Conservation (phyloP, 495 filamentous ascomycete species). For the Stereocaulon alpinum region DNA sequence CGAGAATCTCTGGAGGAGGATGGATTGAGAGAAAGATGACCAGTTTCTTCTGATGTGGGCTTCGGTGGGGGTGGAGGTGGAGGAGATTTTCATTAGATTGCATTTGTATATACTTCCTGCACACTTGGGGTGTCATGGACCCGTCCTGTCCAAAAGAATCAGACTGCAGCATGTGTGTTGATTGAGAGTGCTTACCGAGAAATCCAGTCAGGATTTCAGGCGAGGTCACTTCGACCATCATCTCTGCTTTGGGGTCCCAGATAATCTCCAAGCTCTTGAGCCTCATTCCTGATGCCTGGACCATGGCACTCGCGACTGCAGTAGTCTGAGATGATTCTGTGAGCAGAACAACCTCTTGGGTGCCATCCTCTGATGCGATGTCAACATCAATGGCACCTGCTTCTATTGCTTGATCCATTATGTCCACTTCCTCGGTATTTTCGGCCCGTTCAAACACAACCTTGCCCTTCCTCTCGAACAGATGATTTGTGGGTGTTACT, state of each 20-base stretch:
- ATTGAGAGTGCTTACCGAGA: conserved; percentile 39
- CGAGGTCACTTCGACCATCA: conserved; percentile 46
- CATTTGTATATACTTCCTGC: conserved; percentile 48
- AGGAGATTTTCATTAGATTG: neutral
- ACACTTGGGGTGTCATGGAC: conserved; percentile 53
- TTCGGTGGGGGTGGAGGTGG: no score
- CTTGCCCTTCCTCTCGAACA: conserved; percentile 72
- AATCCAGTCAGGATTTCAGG: conserved; percentile 41
- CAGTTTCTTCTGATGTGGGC: no score
- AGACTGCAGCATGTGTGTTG: conserved; percentile 14
- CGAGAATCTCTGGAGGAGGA: no score
- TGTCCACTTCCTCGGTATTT: conserved; percentile 53
- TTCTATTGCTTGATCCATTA: conserved; percentile 77
- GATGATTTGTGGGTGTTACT: conserved; percentile 61
- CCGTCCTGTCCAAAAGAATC: conserved; percentile 12
- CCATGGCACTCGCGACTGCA: conserved; percentile 51
- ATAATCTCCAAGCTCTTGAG: conserved; percentile 67
- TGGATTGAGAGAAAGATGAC: no score
- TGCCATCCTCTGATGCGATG: conserved; percentile 39
- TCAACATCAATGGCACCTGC: conserved; percentile 75
- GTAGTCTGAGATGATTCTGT: conserved; percentile 63
- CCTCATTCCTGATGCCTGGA: conserved; percentile 47
- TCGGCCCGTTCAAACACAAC: conserved; percentile 57
- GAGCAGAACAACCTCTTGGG: conserved; percentile 60
- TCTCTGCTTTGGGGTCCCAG: conserved; percentile 77